Conservation (phyloP, 2,329 filamentous ascomycete species). For the Pezicula neosporulosa region DNA sequence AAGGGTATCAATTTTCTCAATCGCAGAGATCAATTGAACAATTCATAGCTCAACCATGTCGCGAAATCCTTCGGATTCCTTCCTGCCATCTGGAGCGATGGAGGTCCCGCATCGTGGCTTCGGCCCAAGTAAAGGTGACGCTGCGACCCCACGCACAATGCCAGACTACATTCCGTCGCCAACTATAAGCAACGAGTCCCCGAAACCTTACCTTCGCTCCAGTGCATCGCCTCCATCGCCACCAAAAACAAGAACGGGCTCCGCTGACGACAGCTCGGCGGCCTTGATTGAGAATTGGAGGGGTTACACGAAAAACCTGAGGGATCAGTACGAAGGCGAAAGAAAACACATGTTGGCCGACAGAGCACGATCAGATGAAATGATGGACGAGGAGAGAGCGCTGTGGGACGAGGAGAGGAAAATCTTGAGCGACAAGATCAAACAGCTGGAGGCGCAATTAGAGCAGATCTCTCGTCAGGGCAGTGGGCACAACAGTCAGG, state of each 20-base stretch:
- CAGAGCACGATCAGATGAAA: slow-evolving; percentile 23
- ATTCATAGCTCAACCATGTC: slow-evolving; percentile 8
- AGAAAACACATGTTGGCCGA: slow-evolving; percentile 28
- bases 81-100: slow-evolving; percentile 24
- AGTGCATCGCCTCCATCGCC: slow-evolving; percentile 13
- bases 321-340: slow-evolving; percentile 27
- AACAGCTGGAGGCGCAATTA: slow-evolving; percentile 21
- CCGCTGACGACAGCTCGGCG: slow-evolving; percentile 20
- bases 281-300: slow-evolving; percentile 28
- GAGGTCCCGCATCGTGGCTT: slow-evolving; percentile 11
- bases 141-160: slow-evolving; percentile 13
- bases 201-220: background rate
- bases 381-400: slow-evolving; percentile 27
- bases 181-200: background rate
- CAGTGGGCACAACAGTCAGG: background rate
- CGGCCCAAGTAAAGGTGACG: slow-evolving; percentile 10
- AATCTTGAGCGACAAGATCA: slow-evolving; percentile 20
- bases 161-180: slow-evolving; percentile 14
- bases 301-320: slow-evolving; percentile 23
- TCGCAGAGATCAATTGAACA: too few species aligned
- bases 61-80: slow-evolving; percentile 20
- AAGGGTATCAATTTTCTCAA: too few species aligned
- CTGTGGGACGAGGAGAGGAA: slow-evolving; percentile 29
- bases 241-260: slow-evolving; percentile 25
- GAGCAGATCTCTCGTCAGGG: background rate